Conservation (phyloP, 2,329 filamentous ascomycete species). For the Thielaviopsis ethacetica region DNA sequence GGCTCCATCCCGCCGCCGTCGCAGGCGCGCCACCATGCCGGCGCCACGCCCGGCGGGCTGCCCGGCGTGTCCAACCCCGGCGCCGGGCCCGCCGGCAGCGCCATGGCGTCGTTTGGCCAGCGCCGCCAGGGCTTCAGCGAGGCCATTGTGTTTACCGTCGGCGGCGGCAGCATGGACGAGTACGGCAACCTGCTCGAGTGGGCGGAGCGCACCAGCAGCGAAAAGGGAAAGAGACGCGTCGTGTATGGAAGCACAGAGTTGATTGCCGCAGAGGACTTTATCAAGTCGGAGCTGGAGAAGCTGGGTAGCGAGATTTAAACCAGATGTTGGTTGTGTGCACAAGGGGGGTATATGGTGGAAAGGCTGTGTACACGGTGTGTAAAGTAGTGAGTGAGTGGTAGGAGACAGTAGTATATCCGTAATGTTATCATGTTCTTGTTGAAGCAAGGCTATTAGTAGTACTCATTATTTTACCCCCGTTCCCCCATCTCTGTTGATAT, state of each 20-base stretch:
- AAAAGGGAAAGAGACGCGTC: slow-evolving; percentile 53
- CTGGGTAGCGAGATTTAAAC: slow-evolving; percentile 39
- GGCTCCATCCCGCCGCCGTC: slow-evolving; percentile 79
- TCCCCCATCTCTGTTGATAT: not conserved
- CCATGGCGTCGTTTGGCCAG: slow-evolving; percentile 78
- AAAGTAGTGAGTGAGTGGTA: not conserved
- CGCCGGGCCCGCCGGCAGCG: slow-evolving; percentile 31
- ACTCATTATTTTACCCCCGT: not conserved
- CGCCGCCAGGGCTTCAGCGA: slow-evolving; percentile 77
- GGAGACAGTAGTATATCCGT: not conserved
- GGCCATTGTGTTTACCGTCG: slow-evolving; percentile 85
- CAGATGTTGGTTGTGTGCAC: no score
- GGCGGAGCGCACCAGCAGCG: slow-evolving; percentile 60
- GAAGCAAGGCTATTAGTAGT: not conserved
- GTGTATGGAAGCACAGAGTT: slow-evolving; percentile 90
- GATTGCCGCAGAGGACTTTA: slow-evolving; percentile 52
- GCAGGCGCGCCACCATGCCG: slow-evolving; percentile 30
- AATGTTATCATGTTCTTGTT: not conserved
- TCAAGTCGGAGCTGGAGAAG: slow-evolving; percentile 45
- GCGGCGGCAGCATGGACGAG: slow-evolving; percentile 96
- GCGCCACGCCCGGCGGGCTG: slow-evolving; percentile 30
- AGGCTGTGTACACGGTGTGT: no score
- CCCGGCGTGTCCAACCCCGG: slow-evolving; percentile 33
- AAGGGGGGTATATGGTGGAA: not conserved
- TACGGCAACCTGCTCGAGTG: slow-evolving; percentile 96